These are phyloP conservation scores for Leishmania major DNA, from an alignment of 208 protist species.

Conservation along the genomic window DNA sequence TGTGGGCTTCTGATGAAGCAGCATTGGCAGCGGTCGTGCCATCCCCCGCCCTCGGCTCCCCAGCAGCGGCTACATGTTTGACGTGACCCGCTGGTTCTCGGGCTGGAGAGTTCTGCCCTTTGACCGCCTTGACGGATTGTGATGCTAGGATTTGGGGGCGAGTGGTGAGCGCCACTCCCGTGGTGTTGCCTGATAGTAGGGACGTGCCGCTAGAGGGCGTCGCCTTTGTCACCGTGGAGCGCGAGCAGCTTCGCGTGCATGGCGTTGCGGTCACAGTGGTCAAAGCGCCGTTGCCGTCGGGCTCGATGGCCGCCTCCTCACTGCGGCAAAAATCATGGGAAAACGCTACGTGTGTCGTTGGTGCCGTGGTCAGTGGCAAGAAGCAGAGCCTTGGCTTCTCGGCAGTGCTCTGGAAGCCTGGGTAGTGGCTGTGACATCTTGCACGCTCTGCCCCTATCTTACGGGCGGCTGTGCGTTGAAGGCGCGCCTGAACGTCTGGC, in stretches of 20 bases:
- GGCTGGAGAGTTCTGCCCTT: background rate
- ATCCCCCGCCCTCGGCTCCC: background rate
- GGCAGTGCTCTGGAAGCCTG: background rate
- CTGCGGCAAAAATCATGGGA: background rate
- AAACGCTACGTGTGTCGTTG: slow-evolving; percentile 14
- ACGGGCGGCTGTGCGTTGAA: slow-evolving; percentile 3
- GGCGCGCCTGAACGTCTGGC: slow-evolving; percentile 1
- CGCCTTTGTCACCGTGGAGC: background rate
- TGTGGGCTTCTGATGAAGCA: background rate
- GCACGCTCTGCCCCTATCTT: background rate
- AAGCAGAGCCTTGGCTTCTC: slow-evolving; percentile 17
- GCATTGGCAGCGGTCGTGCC: background rate
- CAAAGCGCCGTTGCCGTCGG: background rate
- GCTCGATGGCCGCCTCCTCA: background rate
- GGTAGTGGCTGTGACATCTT: background rate
- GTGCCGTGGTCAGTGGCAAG: slow-evolving; percentile 29
- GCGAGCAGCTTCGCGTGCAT: background rate
- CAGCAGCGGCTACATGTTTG: background rate
- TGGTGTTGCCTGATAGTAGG: background rate
- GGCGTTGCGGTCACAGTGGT: background rate
- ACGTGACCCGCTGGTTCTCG: background rate
- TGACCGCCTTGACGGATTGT: background rate
- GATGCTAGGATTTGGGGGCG: background rate
- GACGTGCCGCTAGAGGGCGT: background rate
- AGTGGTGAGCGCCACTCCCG: background rate